phyloP scores from a whole-genome alignment of 225 moss, liverwort and hornwort species.

The Ulota crispa region DNA sequence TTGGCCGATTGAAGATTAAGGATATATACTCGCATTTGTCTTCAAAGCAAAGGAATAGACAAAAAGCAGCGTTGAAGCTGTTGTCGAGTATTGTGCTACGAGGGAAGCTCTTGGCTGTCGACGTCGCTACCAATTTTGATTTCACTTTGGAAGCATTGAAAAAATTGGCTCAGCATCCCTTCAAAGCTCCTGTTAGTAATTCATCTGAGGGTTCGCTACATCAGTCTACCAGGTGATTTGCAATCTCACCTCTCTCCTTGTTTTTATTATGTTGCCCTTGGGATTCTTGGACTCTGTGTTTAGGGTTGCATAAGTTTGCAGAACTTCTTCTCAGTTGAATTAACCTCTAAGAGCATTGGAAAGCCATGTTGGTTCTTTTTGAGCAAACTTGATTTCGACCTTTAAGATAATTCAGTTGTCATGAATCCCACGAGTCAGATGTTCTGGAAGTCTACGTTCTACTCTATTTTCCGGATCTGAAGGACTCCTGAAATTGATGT shows the following conservation, averaged over 20 bases:
- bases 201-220: constrained; percentile 36
- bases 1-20: constrained; percentile 65
- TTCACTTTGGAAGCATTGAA: constrained; percentile 86
- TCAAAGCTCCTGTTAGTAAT: constrained; percentile 27
- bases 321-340: no score
- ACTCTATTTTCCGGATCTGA: no score
- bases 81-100: constrained; percentile 80
- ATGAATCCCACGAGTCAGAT: no score
- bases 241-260: neutral
- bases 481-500: no score
- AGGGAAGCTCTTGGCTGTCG: constrained; percentile 76
- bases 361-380: no score
- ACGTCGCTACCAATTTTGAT: constrained; percentile 88
- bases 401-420: no score
- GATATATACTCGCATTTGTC: constrained; percentile 92
- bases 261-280: no score
- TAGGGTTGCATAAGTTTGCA: no score
- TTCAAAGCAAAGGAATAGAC: constrained; percentile 77
- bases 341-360: no score
- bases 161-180: constrained; percentile 69
- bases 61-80: constrained; percentile 73
- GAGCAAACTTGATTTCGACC: no score
- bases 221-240: constrained; percentile 47
- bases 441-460: no score
- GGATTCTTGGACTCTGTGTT: no score